Evolutionary conservation across 2,329 filamentous ascomycete genomes (phyloP).

Genomic region (Metarhizium sp.): DNA sequence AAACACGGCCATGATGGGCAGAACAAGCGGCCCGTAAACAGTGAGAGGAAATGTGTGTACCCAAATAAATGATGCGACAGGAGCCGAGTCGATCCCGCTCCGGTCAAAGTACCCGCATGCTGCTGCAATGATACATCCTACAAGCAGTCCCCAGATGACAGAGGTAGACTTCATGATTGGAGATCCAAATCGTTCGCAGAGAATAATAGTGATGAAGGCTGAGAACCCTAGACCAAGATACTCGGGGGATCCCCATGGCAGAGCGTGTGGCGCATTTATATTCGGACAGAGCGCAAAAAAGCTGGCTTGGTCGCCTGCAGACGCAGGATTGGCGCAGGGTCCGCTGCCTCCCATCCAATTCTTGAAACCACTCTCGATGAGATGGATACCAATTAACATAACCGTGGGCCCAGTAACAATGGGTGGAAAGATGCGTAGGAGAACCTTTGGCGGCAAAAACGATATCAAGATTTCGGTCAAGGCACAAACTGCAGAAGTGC

Average conservation of each 20-base stretch:
- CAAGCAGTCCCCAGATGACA: conserved; percentile 63
- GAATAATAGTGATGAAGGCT: conserved; percentile 69
- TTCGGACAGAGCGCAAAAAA: conserved; percentile 58
- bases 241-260: conserved; percentile 72
- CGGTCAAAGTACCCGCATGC: conserved; percentile 70
- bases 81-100: conserved; percentile 61
- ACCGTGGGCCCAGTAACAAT: conserved; percentile 66
- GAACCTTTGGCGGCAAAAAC: conserved; percentile 58
- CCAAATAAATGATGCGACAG: conserved; percentile 68
- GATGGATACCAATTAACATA: conserved; percentile 61
- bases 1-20: conserved; percentile 61
- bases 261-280: conserved; percentile 57
- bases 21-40: conserved; percentile 63
- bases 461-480: conserved; percentile 65
- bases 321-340: conserved; percentile 37
- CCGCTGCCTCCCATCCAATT: conserved; percentile 73
- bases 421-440: conserved; percentile 69
- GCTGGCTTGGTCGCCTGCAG: conserved; percentile 23
- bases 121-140: conserved; percentile 70
- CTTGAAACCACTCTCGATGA: conserved; percentile 63
- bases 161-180: conserved; percentile 78
- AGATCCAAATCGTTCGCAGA: conserved; percentile 72
- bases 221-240: conserved; percentile 72
- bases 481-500: conserved; percentile 56
- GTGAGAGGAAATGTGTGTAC: conserved; percentile 65